Conservation (phyloP, 345 rosid genomes). For the Citrus reticulata region DNA sequence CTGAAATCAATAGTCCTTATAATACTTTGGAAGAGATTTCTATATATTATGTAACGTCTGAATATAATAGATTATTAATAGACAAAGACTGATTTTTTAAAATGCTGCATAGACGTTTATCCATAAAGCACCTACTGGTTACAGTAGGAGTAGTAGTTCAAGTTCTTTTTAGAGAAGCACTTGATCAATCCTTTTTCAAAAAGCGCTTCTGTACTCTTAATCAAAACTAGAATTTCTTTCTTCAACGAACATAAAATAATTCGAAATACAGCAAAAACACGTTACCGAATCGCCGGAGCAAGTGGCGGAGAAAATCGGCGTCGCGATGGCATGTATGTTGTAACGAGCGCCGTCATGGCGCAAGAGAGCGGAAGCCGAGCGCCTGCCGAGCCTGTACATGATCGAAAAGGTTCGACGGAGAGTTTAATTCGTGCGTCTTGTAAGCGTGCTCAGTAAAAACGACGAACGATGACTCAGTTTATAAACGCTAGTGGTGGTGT, state of each 20-base stretch:
- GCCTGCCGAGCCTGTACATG: constrained; percentile 72
- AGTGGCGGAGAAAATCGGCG: constrained; percentile 35
- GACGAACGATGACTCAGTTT: no score
- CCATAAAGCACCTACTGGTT: not conserved
- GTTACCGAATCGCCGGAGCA: constrained; percentile 34
- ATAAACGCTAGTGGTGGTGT: not conserved
- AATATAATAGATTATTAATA: no score
- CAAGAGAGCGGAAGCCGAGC: constrained; percentile 57
- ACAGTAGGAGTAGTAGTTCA: not conserved
- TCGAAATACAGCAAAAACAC: not conserved
- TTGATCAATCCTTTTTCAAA: not conserved
- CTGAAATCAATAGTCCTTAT: not conserved
- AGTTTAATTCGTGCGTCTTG: not conserved
- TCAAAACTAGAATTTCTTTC: not conserved
- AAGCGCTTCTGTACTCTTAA: not conserved
- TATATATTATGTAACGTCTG: not conserved
- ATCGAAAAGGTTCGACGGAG: constrained; percentile 2
- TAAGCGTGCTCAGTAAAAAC: no score
- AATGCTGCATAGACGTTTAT: not conserved
- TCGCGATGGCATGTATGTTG: constrained; percentile 32
- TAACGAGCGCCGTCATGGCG: constrained; percentile 35
- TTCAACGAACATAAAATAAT: not conserved
- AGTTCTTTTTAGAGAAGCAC: not conserved
- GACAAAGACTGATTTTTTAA: not conserved
- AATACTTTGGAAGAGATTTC: not conserved